Evolutionary conservation across 371 early-diverging fungal genomes (phyloP).

Genomic region (Circinella minor): DNA sequence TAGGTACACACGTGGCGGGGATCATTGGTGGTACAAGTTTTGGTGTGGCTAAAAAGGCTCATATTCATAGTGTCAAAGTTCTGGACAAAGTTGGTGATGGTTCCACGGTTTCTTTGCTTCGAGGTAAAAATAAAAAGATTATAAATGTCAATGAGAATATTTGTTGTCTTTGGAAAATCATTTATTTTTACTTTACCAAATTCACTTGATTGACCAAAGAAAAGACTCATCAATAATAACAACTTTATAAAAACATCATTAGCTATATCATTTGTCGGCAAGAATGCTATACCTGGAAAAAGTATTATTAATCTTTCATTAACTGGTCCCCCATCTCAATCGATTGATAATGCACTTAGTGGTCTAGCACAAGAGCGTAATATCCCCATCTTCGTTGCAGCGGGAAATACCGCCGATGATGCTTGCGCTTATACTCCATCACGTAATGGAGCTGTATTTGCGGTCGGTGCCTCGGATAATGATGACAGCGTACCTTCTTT

Average conservation of each 20-base stretch:
- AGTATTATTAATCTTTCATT: conserved; percentile 65
- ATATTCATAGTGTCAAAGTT: conserved; percentile 69
- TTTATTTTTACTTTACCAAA: too few relatives aligned
- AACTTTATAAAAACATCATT: conserved; percentile 7
- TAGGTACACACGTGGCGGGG: conserved; percentile 78
- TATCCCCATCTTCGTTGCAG: conserved; percentile 65
- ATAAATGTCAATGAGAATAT: neutral
- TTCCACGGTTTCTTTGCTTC: conserved; percentile 33
- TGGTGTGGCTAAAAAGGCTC: conserved; percentile 72
- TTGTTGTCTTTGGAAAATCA: neutral
- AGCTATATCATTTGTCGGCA: conserved; percentile 53
- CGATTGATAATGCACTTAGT: conserved; percentile 45
- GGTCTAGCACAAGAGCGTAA: conserved; percentile 45
- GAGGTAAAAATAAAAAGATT: conserved; percentile 32
- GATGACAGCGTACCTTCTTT: conserved; percentile 53
- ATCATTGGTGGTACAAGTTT: conserved; percentile 62
- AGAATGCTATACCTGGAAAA: conserved; percentile 29
- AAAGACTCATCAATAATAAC: conserved; percentile 18
- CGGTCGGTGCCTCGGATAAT: conserved; percentile 67
- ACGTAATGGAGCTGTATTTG: conserved; percentile 61
- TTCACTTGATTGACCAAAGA: conserved; percentile 23
- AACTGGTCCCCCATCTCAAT: conserved; percentile 53
- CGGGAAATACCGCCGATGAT: conserved; percentile 70
- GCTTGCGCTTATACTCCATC: conserved; percentile 78
- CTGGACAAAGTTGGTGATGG: conserved; percentile 60